phyloP scores from a whole-genome alignment of 2,329 filamentous ascomycete genomes.

The Neonectria ditissima region DNA sequence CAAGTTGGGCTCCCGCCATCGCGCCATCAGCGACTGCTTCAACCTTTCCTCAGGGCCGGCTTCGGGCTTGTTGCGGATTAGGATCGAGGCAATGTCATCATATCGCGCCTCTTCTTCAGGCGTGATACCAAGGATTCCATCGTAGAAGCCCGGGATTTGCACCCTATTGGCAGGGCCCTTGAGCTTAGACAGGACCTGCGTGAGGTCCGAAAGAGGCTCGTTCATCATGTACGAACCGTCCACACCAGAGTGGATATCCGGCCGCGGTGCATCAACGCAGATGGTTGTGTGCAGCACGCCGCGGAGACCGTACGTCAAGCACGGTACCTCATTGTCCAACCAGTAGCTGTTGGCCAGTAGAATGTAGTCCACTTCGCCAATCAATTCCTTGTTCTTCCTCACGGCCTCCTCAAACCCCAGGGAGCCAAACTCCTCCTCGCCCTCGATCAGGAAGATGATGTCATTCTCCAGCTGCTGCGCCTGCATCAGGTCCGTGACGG shows the following conservation, averaged over 20 bases:
- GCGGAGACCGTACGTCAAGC: constrained; percentile 91
- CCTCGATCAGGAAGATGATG: constrained; percentile 93
- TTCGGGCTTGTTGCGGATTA: constrained; percentile 77
- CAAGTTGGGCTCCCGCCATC: constrained; percentile 94
- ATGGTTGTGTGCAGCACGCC: constrained; percentile 95
- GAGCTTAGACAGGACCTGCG: constrained; percentile 82
- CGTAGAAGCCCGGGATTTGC: constrained; percentile 89
- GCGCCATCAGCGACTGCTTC: constrained; percentile 86
- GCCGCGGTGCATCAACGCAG: constrained; percentile 85
- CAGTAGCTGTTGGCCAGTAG: constrained; percentile 98
- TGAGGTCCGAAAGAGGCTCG: constrained; percentile 92
- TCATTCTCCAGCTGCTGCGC: constrained; percentile 88
- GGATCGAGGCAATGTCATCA: constrained; percentile 82
- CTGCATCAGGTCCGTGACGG: constrained; percentile 88
- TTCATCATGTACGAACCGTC: constrained; percentile 92
- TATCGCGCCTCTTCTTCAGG: constrained; percentile 83
- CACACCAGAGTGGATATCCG: constrained; percentile 96
- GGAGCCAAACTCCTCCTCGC: constrained; percentile 95
- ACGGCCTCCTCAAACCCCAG: constrained; percentile 90
- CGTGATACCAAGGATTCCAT: constrained; percentile 81
- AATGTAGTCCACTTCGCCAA: constrained; percentile 94
- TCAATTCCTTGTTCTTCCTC: constrained; percentile 80
- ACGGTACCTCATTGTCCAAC: constrained; percentile 95
- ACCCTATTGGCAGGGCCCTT: constrained; percentile 85
- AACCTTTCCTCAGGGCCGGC: constrained; percentile 73